A percentile compares a stretch with the other conserved stretches of the same genome.
These are phyloP conservation scores for Thraustochytrium sp. DNA, from an alignment of 352 stramenopile genomes.

Conservation along the genomic window DNA sequence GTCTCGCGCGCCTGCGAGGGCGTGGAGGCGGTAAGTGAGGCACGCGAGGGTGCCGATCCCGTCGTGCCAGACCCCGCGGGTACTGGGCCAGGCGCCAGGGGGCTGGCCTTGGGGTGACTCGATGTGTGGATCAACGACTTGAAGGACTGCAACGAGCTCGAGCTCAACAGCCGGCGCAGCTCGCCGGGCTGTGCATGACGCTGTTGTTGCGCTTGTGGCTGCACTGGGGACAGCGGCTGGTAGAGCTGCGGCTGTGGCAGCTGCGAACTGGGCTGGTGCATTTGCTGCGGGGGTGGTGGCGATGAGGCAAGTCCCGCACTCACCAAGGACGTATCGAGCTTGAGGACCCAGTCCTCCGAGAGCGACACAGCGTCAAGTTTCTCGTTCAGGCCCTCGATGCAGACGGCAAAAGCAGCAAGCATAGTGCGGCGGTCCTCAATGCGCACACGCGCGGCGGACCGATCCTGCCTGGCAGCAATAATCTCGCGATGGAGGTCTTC, in stretches of 20 bases:
- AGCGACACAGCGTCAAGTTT: slow-evolving; percentile 5
- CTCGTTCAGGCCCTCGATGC: background rate
- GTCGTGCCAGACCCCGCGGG: no score
- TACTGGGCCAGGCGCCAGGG: no score
- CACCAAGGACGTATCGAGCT: background rate
- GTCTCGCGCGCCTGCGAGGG: background rate
- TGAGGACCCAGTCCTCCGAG: slow-evolving; percentile 19
- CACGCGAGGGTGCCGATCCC: background rate
- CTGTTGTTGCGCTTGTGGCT: no score
- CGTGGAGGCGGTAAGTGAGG: background rate
- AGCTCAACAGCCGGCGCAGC: background rate
- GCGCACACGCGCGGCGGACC: background rate
- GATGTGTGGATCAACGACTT: no score
- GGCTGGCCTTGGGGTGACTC: no score
- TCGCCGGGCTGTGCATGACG: no score
- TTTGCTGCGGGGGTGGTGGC: background rate
- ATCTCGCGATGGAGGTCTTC: slow-evolving; percentile 27
- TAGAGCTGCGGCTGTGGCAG: background rate
- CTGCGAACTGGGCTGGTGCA: background rate
- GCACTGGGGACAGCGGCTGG: no score
- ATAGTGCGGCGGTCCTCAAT: background rate
- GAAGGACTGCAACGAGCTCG: no score
- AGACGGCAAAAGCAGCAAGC: background rate
- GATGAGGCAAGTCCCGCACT: background rate
- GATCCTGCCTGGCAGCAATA: background rate